Base-by-base conservation (phyloP, 2,329 filamentous ascomycete species). In the Trichoderma semiorbis region DNA sequence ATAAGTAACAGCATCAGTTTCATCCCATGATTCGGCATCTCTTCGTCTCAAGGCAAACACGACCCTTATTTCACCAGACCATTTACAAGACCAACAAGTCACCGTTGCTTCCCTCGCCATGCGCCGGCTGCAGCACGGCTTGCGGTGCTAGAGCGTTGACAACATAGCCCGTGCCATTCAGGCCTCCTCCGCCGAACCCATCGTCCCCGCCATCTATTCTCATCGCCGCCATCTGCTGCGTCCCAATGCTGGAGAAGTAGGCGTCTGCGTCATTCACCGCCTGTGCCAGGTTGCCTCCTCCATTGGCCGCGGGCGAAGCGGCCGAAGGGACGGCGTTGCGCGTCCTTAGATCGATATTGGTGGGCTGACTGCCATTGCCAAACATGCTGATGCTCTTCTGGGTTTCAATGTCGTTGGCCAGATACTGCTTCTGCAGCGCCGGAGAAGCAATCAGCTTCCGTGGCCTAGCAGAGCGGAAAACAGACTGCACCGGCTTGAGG, bases 401-500 rank as follows among this genome's bases (percentile, higher is more conserved):
- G 21, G 81, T 83, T 74, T 91, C 89, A 47, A 75, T 78, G 6
- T 80, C 77, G 21, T 85, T 86, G 1, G 88, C 87, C 0, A 93
- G 81, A 18, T 86, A 84, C 70, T 92, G 88, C 74, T 89, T 91
- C 82, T 98, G 96, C 50, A 99, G 85, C 0, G 95, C 95, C 0
- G 95, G 95, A 3, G 92, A 95, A 68, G 97, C 93, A 70, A 90
- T 87, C 3, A 99, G 86, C 71, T 90, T 91, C 26, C 94, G 88
- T 1, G 93, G 92, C 16, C 96, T 89, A 14, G 96, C 95, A 21
- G 91, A 92, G 71, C 96, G 92, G 86, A 99, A 99, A 11, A 99
- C 96, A 69, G 96, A 95, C 80, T 98, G 94, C 7, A 99, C 95
- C 4, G 96, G 96, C 81, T 99, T 99, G 64, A 99, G 89, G 81